Base-by-base conservation (phyloP, 2,329 filamentous ascomycete species). In the Bipolaris zeicola region DNA sequence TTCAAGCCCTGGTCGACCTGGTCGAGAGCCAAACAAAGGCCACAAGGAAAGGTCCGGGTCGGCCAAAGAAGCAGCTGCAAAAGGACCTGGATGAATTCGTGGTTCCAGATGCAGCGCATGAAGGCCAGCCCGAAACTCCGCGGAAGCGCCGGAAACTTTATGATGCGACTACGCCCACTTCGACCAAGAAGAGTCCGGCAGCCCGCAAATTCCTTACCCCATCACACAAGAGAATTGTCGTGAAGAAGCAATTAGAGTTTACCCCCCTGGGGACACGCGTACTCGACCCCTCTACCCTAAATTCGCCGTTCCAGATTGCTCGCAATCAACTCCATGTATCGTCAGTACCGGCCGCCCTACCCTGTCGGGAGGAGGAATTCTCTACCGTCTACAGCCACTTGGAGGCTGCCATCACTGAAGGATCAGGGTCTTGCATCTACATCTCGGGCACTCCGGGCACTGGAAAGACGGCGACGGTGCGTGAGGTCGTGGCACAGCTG, bases 361-460 rank as follows among this genome's bases (percentile, higher is more conserved):
- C 95, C 8, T 98, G 95, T 72, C 89, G 95, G 59, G 94, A 97
- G 71, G 87, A 87, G 33, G 96, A 99, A 73, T 99, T 99, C 75
- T 86, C 88, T 8, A 87, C 91, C 2, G 95, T 99, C 6, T 97
- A 98, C 72, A 91, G 91, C 4, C 92, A 98, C 74, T 87, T 99
- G 33, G 93, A 96, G 72, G 90, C 92, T 6, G 95, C 96, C 50
- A 99, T 99, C 70, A 89, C 89, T 13, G 94, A 96, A 64, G 95
- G 94, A 16, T 91, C 90, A 1, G 96, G 96, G 13, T 91, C 94
- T 28, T 99, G 96, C 75, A 98, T 99, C 71, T 99, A 99, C 78
- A 99, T 99, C 57, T 98, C 95, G 0, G 95, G 95, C n/a, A 98
- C 94, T 0, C 95, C 96, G 0, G 95, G 96, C 6, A 99, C 95